Evolutionary conservation across 176 grass and related monocot genomes (phyloP).

Genomic region (Alloteropsis semialata): DNA sequence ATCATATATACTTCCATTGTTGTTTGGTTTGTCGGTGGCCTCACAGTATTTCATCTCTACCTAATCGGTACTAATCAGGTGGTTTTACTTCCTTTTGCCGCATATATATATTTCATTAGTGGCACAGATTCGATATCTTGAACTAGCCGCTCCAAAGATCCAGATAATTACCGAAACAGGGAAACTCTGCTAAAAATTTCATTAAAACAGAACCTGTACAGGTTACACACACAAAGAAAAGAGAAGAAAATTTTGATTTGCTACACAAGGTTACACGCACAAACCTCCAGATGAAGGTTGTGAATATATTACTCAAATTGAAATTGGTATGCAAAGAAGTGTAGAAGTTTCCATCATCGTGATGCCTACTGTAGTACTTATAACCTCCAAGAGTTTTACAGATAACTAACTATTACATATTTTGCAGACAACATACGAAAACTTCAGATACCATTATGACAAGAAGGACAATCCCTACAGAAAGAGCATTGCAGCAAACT

Average conservation of each 20-base stretch:
- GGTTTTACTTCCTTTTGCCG: not conserved
- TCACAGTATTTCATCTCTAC: constrained; percentile 70
- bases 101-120: not conserved
- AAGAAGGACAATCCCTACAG: constrained; percentile 63
- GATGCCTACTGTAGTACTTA: not conserved
- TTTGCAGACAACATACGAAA: constrained; percentile 71
- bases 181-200: not conserved
- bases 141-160: not conserved
- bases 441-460: constrained; percentile 56
- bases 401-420: not conserved
- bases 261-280: not conserved
- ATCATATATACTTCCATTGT: constrained; percentile 65
- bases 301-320: not conserved
- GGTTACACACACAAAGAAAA: not conserved
- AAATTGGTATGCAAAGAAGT: not conserved
- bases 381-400: not conserved
- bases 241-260: not conserved
- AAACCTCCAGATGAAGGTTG: not conserved
- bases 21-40: constrained; percentile 71
- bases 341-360: not conserved
- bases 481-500: constrained; percentile 48
- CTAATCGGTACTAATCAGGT: constrained; percentile 72
- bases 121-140: not conserved
- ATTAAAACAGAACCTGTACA: not conserved
- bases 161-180: no score